phyloP scores from a whole-genome alignment of 2,329 filamentous ascomycete species.

The Byssothecium circinans region DNA sequence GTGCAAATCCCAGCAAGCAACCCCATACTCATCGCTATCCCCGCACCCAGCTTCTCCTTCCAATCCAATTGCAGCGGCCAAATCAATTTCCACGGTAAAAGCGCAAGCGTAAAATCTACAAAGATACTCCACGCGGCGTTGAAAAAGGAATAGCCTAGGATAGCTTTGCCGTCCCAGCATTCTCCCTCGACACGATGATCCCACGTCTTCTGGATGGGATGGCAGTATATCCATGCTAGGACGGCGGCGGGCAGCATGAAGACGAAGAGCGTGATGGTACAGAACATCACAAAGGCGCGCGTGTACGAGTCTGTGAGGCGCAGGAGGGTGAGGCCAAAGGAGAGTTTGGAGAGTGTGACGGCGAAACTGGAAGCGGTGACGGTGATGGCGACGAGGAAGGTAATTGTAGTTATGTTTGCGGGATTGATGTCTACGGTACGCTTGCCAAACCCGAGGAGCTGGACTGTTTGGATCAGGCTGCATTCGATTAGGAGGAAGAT shows the following conservation, averaged over 20 bases:
- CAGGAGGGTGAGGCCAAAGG: conserved; percentile 32
- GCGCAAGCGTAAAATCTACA: conserved; percentile 28
- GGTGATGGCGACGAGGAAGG: conserved; percentile 17
- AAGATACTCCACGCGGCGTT: conserved; percentile 29
- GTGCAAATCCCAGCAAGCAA: conserved; percentile 30
- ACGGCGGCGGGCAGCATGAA: conserved; percentile 29
- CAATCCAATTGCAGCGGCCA: conserved; percentile 22
- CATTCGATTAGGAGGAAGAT: conserved; percentile 23
- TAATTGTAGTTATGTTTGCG: conserved; percentile 19
- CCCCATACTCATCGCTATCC: conserved; percentile 36
- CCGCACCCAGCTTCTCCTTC: conserved; percentile 31
- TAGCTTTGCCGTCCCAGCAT: conserved; percentile 22
- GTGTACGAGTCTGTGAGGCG: conserved; percentile 20
- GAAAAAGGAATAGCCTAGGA: conserved; percentile 30
- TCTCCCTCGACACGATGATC: conserved; percentile 15
- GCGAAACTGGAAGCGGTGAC: conserved; percentile 30
- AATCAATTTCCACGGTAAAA: conserved; percentile 32
- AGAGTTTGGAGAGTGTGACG: conserved; percentile 30
- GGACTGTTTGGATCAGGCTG: conserved; percentile 23
- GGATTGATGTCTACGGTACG: conserved; percentile 18
- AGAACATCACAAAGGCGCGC: conserved; percentile 27
- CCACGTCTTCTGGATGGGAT: conserved; percentile 20
- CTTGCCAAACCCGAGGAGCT: conserved; percentile 27
- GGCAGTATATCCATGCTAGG: conserved; percentile 24
- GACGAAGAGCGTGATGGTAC: conserved; percentile 25